Evolutionary conservation across 352 stramenopile species (phyloP).

Genomic region (Globisporangium camurandrum): DNA sequence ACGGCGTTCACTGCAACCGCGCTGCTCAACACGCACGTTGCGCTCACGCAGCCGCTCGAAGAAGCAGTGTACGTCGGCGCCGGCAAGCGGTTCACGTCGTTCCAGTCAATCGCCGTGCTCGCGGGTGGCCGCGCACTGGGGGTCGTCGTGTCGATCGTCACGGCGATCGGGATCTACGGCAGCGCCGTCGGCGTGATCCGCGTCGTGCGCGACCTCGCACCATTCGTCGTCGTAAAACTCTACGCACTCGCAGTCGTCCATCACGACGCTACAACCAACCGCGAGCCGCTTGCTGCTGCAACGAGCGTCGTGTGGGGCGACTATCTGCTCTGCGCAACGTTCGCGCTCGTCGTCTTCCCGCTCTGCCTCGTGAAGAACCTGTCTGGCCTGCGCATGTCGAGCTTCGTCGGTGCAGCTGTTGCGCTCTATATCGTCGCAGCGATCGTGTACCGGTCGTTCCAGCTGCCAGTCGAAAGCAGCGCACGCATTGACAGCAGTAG

Average conservation of each 20-base stretch:
- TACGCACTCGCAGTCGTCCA: conserved; percentile 18
- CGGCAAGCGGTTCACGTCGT: conserved; percentile 44
- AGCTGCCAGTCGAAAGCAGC: conserved; percentile 3
- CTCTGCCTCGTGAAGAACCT: conserved; percentile 68
- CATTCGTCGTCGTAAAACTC: conserved; percentile 21
- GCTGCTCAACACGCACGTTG: conserved; percentile 50
- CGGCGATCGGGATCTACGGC: conserved; percentile 59
- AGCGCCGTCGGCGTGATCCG: conserved; percentile 63
- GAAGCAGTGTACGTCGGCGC: conserved; percentile 31
- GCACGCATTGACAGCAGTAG: background rate
- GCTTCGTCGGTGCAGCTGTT: conserved; percentile 61
- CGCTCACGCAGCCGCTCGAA: conserved; percentile 31
- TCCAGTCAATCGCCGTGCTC: conserved; percentile 54
- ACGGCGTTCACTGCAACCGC: conserved; percentile 56
- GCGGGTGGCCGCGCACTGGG: conserved; percentile 41
- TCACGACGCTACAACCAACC: background rate
- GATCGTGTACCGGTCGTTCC: conserved; percentile 46
- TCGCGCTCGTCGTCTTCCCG: conserved; percentile 48
- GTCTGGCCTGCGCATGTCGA: conserved; percentile 56
- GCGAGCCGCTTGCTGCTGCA: no score
- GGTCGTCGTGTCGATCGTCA: conserved; percentile 60
- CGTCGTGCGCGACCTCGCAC: conserved; percentile 58
- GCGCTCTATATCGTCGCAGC: conserved; percentile 54
- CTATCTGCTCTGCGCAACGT: conserved; percentile 35
- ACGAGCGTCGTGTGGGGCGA: no score